A percentile compares a stretch with the other conserved stretches of the same genome.
Conservation (phyloP, 108 stramenopile genomes). For the Cylindrotheca closterium region DNA sequence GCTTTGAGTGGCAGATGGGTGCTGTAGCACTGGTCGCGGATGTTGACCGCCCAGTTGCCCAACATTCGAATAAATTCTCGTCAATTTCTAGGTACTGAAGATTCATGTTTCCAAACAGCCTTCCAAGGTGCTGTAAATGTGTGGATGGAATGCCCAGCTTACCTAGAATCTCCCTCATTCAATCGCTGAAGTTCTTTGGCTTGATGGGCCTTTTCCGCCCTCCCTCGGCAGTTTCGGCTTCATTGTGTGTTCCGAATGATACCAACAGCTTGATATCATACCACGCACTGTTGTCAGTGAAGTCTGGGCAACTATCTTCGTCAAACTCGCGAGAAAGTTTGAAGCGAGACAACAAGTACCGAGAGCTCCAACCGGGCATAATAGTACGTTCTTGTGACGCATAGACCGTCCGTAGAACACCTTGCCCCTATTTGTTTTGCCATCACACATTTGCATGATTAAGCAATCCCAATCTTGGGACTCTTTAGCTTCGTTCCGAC, state of each 20-base stretch:
- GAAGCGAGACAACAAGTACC: constrained; percentile 7
- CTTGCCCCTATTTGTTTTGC: constrained; percentile 9
- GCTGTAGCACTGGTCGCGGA: not conserved
- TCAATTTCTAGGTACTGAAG: not conserved
- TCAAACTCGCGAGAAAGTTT: not conserved
- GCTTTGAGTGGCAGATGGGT: constrained; percentile 8
- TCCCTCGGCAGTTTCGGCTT: not conserved
- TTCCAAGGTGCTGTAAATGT: constrained; percentile 1
- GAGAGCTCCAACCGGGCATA: constrained; percentile 9
- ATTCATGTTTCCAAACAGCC: not conserved
- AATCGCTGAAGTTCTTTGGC: not conserved
- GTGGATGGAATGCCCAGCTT: not conserved
- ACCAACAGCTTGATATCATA: constrained; percentile 5
- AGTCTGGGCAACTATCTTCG: not conserved
- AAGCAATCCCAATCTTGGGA: not conserved
- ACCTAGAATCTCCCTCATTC: not conserved
- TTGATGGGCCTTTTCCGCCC: not conserved
- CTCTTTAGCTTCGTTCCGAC: not conserved
- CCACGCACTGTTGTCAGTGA: constrained; percentile 1
- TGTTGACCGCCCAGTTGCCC: constrained; percentile 6
- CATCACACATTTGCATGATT: constrained; percentile 5
- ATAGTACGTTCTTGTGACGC: constrained; percentile 7
- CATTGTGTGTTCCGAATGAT: too few species aligned
- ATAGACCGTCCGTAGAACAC: constrained; percentile 11
- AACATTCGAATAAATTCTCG: not conserved